phyloP scores from a whole-genome alignment of 176 grass and related monocot species.

The Calamus simplicifolius region DNA sequence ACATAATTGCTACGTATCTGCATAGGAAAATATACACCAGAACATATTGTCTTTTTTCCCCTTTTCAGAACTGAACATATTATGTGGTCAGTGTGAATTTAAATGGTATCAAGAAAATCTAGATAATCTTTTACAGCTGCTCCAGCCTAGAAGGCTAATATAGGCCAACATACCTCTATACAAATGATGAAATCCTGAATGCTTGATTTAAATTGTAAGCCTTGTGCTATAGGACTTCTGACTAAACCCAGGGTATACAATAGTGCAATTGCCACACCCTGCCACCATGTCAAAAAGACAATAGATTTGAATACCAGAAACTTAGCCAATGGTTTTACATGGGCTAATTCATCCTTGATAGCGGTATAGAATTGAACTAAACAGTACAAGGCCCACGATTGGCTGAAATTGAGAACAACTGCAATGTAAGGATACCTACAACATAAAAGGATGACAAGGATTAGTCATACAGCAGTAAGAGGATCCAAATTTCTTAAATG shows the following conservation, averaged over 20 bases:
- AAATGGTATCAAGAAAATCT: no score
- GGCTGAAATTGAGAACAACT: constrained; percentile 85
- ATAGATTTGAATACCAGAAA: constrained; percentile 94
- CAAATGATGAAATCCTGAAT: constrained; percentile 98
- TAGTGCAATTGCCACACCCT: constrained; percentile 92
- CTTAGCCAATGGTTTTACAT: constrained; percentile 83
- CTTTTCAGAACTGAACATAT: no score
- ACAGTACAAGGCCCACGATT: constrained; percentile 97
- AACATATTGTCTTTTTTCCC: no score
- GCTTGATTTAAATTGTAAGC: constrained; percentile 80
- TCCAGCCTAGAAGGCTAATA: no score
- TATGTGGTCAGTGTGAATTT: no score
- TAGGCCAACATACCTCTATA: constrained; percentile 53
- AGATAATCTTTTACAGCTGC: no score
- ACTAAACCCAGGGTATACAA: constrained; percentile 70
- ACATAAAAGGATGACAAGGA: neutral
- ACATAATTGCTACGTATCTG: no score
- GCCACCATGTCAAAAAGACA: constrained; percentile 99
- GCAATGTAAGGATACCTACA: constrained; percentile 89
- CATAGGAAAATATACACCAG: no score
- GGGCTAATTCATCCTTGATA: constrained; percentile 79
- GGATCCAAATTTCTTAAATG: no score
- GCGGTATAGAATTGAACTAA: constrained; percentile 90
- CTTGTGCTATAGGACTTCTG: constrained; percentile 82
- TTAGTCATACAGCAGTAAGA: no score